These are phyloP conservation scores for Conoideocrella luteorostrata DNA, from an alignment of 2,329 filamentous ascomycete genomes.

Conservation along the genomic window DNA sequence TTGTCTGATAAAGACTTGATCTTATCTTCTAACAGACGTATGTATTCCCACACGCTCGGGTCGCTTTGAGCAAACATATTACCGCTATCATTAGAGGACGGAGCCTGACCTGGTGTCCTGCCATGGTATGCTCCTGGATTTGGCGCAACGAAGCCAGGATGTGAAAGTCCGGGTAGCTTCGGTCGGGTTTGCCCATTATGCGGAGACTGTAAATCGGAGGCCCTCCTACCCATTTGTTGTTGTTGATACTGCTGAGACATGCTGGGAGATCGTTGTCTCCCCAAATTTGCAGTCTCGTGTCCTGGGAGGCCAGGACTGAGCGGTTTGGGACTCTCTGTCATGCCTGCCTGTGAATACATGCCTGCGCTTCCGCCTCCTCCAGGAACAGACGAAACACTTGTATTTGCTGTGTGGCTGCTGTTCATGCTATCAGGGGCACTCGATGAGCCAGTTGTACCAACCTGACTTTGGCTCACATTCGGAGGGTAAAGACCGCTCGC, in stretches of 20 bases:
- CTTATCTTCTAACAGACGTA: constrained; percentile 61
- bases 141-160: constrained; percentile 28
- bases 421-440: constrained; percentile 37
- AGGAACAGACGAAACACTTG: constrained; percentile 43
- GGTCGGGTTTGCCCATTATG: constrained; percentile 37
- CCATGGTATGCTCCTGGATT: constrained; percentile 24
- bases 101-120: constrained; percentile 39
- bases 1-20: constrained; percentile 30
- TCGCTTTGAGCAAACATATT: constrained; percentile 60
- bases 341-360: constrained; percentile 64
- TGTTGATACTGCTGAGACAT: constrained; percentile 59
- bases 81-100: constrained; percentile 53
- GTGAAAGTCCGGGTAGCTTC: constrained; percentile 30
- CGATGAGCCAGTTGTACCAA: constrained; percentile 46
- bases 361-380: constrained; percentile 41
- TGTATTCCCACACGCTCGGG: constrained; percentile 64
- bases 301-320: constrained; percentile 58
- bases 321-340: constrained; percentile 85
- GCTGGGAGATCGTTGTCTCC: constrained; percentile 59
- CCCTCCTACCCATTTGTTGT: constrained; percentile 49
- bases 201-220: constrained; percentile 49
- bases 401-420: constrained; percentile 39
- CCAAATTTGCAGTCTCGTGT: constrained; percentile 44
- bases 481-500: constrained; percentile 57
- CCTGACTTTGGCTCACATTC: constrained; percentile 47